phyloP scores from a whole-genome alignment of 768 basidiomycete genomes.

The Pulveroboletus frians region DNA sequence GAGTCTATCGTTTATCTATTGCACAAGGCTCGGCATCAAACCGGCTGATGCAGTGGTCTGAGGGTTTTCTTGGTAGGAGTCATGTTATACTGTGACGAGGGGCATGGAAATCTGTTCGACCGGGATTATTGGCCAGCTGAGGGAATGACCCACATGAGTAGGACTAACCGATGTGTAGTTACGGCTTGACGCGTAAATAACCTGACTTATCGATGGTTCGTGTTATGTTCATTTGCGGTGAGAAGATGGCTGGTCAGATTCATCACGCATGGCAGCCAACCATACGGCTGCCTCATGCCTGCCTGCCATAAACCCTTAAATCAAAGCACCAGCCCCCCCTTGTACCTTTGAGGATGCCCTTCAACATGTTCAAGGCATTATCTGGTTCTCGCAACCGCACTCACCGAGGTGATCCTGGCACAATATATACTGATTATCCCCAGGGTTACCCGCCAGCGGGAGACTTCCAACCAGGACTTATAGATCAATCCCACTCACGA shows the following conservation, averaged over 20 bases:
- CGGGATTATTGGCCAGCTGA: background rate
- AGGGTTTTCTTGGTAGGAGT: background rate
- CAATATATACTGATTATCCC: conserved; percentile 23
- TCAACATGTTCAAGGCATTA: conserved; percentile 35
- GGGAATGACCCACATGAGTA: background rate
- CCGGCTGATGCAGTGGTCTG: background rate
- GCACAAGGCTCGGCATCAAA: background rate
- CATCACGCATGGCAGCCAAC: conserved; percentile 27
- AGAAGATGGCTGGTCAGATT: conserved; percentile 1
- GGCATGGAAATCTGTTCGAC: background rate
- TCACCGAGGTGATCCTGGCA: conserved; percentile 21
- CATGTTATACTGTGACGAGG: background rate
- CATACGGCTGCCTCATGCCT: conserved; percentile 29
- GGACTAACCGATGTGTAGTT: too few relatives aligned
- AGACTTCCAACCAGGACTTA: conserved; percentile 23
- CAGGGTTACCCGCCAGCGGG: conserved; percentile 26
- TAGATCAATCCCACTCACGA: conserved; percentile 18
- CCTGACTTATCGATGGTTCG: background rate
- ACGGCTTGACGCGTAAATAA: too few relatives aligned
- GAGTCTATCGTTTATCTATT: background rate
- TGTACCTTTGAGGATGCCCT: conserved; percentile 29
- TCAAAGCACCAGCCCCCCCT: conserved; percentile 10
- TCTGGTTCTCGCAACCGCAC: conserved; percentile 30
- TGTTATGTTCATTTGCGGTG: conserved; percentile 5
- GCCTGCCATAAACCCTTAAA: conserved; percentile 26